Evolutionary conservation across 1,139 yeast species (phyloP), one percentile per base, ranked within the genome.

Genomic region (Candida albicans): DNA sequence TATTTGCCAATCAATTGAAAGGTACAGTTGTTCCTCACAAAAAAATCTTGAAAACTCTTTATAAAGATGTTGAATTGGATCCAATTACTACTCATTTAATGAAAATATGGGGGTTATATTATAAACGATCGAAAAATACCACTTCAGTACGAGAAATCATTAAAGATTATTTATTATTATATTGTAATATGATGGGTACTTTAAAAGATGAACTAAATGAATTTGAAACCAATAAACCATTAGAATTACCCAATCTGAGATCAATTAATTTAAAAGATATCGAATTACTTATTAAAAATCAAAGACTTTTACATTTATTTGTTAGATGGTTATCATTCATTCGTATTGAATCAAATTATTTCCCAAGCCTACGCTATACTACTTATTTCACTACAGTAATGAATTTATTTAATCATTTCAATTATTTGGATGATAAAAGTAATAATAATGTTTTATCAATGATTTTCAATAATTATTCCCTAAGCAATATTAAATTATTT

Each of bases 311-410:
- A 27, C 45, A 53, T 9, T 51, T 56, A 9, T 58, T 58, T 45
- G 53, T 62, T 9, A 52, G 65, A 45, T 68, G 72, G 72, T 52
- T 68, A 34, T 59, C 65, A 27, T 62, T 68, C 40, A 51, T 67
- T 18, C 55, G 61, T 35, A 52, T 67, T 15, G 73, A 69, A 49
- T 43, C 55, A 1, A 56, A 56, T 8, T 64, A 69, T 51, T 69
- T 66, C 46, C 70, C 74, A 0, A 54, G 67, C 10, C 55, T 68
- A 39, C 50, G 73, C 33, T 66, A 56, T 46, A 48, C 64, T 2
- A 54, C 65, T 9, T 67, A 61, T 46, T 39, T 64, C 14, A 63
- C 70, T 1, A 45, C 63, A 2, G 55, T 67, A 53, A 34, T 59
- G 33, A 52, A 59, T 33, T 35, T 58, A 31, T 63, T 64, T 47